Base-by-base conservation (phyloP, 1,284 basidiomycete genomes). In the Ceratobasidium sp. region DNA sequence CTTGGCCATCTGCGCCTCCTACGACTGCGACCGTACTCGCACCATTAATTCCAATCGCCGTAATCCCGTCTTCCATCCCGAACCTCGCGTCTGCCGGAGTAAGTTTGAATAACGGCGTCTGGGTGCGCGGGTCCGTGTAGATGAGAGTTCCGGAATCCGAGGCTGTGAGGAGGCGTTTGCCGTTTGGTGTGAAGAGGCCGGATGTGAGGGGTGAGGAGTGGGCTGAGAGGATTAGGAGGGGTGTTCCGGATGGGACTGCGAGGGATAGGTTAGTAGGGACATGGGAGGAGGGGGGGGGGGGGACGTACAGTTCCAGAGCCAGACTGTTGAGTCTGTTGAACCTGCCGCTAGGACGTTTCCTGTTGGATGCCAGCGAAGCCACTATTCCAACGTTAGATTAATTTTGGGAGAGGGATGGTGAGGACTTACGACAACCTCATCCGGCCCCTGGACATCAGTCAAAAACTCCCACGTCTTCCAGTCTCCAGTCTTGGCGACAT, bases 291-390 rank as follows among this genome's bases (percentile, higher is more conserved):
- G 23, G 68, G 28, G 12, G 26, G 46, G 26, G 46, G 26, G 28
- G 3, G n/a, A 84, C 90, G 81, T 85, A 97, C 97, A 86, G 87
- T 98, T 95, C 97, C 97, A 99, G 83, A 99, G 88, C 97, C 97
- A 99, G n/a, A 97, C 92, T 3, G 95, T 98, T 3, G 94, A 91
- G 85, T 99, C 97, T 81, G 97, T 95, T 23, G 95, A 94, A 51
- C 97, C 97, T 0, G 95, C 97, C 2, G 97, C 90, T 0, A 99
- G 89, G 2, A 98, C 94, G 66, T 88, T 87, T 18, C 97, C 98
- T 84, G 93, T 97, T 0, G 98, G 97, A 87, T 99, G 98, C 97
- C 97, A 99, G 86, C 91, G 89, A 70, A 99, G 84, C 91, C 96
- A 98, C 95, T 97, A 80, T 26, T 79, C 73, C 55, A 60, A 46